A percentile compares a stretch with the other conserved stretches of the same genome.
Evolutionary conservation across 1,284 basidiomycete species (phyloP).

Genomic region (Waitea zeae): DNA sequence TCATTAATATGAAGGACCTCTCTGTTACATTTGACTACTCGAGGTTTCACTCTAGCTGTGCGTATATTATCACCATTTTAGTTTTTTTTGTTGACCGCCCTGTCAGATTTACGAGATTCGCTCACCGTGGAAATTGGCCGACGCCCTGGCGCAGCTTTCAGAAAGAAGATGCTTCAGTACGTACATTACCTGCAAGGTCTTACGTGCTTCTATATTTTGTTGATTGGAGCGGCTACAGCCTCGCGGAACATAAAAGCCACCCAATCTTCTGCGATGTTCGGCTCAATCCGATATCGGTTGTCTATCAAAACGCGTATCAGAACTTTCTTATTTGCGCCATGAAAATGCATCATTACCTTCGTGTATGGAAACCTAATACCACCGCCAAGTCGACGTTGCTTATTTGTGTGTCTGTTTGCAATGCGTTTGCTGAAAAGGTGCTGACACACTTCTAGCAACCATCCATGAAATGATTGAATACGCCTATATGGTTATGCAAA

Average conservation of each 20-base stretch:
- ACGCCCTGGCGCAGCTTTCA: conserved; percentile 36
- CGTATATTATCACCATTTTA: conserved; percentile 10
- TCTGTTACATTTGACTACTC: conserved; percentile 64
- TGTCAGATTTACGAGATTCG: conserved; percentile 37
- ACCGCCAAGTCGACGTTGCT: conserved; percentile 29
- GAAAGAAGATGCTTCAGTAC: conserved; percentile 54
- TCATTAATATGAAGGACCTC: conserved; percentile 59
- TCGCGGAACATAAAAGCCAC: conserved; percentile 52
- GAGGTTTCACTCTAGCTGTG: conserved; percentile 43
- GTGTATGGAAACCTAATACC: conserved; percentile 33
- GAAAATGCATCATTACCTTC: conserved; percentile 78
- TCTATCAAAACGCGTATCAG: conserved; percentile 76
- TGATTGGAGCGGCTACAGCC: no score
- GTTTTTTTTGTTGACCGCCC: conserved; percentile 1
- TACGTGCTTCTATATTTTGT: no score
- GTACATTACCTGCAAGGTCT: no score
- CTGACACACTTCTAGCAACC: conserved; percentile 21
- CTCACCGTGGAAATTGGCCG: conserved; percentile 48
- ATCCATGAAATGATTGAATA: conserved; percentile 42
- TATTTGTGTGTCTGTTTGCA: conserved; percentile 5
- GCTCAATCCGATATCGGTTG: conserved; percentile 47
- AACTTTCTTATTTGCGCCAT: conserved; percentile 75
- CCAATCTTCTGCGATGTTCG: conserved; percentile 61
- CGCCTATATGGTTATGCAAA: conserved; percentile 32
- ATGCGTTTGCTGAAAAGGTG: background rate